Conservation (phyloP, 2,329 filamentous ascomycete genomes). For the Apiospora arundinis region DNA sequence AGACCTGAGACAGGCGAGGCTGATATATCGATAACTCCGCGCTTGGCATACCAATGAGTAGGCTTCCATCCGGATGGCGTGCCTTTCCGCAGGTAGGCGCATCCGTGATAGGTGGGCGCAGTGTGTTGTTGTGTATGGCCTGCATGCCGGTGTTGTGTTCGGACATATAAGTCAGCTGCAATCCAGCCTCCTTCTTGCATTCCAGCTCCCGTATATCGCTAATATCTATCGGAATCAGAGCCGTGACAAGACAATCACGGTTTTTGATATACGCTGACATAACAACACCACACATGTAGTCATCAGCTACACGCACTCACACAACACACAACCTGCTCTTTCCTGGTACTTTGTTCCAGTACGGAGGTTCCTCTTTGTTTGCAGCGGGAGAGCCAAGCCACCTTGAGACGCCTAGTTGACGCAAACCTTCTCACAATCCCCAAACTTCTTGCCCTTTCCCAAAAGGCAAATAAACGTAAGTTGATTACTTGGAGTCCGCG, state of each 20-base stretch:
- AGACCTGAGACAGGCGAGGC: neutral
- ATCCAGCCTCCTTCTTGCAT: neutral
- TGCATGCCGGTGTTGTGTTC: neutral
- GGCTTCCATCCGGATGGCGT: neutral
- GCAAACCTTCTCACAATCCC: slow-evolving; percentile 11
- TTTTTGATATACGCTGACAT: neutral
- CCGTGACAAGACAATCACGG: neutral
- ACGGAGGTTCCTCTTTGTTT: neutral
- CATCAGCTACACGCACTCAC: neutral
- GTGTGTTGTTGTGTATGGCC: neutral
- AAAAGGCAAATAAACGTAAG: slow-evolving; percentile 7
- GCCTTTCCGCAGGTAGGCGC: neutral
- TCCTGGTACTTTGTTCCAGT: neutral
- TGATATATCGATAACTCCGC: neutral
- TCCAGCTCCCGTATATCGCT: neutral
- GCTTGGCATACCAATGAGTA: neutral
- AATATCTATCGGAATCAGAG: neutral
- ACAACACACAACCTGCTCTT: neutral
- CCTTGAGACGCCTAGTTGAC: neutral
- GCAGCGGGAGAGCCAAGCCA: neutral
- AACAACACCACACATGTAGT: slow-evolving; percentile 1
- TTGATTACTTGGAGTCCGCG: neutral
- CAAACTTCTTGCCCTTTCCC: slow-evolving; percentile 3
- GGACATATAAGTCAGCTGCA: slow-evolving; percentile 4
- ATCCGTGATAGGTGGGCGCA: neutral